Conservation (phyloP, 768 basidiomycete species). For the Trametes cingulata region DNA sequence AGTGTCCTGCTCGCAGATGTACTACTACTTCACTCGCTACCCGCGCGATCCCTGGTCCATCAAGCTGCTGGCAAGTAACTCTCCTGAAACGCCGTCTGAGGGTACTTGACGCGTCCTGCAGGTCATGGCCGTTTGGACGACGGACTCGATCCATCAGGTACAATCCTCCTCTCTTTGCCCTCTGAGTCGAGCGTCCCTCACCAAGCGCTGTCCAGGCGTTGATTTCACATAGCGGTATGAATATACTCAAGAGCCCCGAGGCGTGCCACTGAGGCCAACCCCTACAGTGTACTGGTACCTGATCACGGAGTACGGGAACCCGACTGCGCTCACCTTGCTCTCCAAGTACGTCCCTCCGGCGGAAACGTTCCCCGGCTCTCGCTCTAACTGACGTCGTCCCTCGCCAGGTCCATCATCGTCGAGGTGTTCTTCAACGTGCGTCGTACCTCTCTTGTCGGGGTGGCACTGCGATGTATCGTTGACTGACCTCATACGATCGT, state of each 20-base stretch:
- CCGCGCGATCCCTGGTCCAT: conserved; percentile 8
- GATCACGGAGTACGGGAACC: conserved; percentile 52
- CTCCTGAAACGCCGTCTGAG: neutral
- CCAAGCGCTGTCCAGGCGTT: no score
- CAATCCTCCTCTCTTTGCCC: neutral
- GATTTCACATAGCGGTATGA: conserved; percentile 27
- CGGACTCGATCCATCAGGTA: conserved; percentile 27
- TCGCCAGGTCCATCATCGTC: conserved; percentile 41
- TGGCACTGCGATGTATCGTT: neutral
- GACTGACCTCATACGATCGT: neutral
- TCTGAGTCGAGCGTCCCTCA: neutral
- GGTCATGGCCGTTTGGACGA: conserved; percentile 21
- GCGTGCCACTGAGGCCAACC: neutral
- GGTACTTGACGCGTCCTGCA: neutral
- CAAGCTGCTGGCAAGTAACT: conserved; percentile 2
- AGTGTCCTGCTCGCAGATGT: conserved; percentile 60
- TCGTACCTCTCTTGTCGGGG: conserved; percentile 11
- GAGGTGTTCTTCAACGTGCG: conserved; percentile 58
- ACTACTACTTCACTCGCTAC: conserved; percentile 48
- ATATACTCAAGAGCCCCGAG: no score
- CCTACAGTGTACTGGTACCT: conserved; percentile 54
- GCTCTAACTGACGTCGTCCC: neutral
- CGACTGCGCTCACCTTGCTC: conserved; percentile 39
- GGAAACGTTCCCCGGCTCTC: no score
- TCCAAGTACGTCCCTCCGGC: conserved; percentile 44